These are phyloP conservation scores for Venturia pyrina DNA, from an alignment of 2,329 filamentous ascomycete genomes.

Conservation along the genomic window DNA sequence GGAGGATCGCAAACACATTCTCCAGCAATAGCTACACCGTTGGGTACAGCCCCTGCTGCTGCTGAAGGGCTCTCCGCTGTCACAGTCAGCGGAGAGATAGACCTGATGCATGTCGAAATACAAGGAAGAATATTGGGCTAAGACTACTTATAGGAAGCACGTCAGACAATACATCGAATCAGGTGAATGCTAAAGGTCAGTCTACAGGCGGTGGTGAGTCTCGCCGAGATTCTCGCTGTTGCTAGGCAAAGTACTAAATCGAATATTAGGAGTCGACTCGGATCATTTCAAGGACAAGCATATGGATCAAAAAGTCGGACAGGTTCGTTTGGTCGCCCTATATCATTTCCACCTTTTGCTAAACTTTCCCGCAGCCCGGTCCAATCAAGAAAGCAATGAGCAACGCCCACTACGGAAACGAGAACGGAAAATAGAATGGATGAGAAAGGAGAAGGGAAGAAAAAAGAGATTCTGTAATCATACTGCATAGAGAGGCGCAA, in stretches of 20 bases:
- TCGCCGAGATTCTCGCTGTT: neutral
- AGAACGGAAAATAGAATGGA: neutral
- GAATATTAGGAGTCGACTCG: constrained; percentile 19
- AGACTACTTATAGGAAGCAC: constrained; percentile 2
- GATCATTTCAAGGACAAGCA: constrained; percentile 23
- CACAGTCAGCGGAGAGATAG: neutral
- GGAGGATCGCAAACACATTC: constrained; percentile 25
- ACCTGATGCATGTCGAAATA: neutral
- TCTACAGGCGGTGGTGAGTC: neutral
- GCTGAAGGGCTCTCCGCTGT: neutral
- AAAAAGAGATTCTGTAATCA: neutral
- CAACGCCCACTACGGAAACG: neutral
- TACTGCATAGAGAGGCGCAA: neutral
- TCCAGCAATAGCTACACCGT: constrained; percentile 24
- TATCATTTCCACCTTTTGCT: neutral
- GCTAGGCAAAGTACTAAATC: neutral
- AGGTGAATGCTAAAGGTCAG: constrained; percentile 4
- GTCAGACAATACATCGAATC: neutral
- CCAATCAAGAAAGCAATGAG: constrained; percentile 6
- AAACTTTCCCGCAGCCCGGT: neutral
- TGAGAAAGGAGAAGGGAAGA: neutral
- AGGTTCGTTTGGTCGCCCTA: constrained; percentile 3
- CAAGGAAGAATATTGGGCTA: neutral
- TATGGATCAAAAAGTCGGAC: constrained; percentile 19
- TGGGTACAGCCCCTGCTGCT: constrained; percentile 18